Conservation (phyloP, 2,329 filamentous ascomycete genomes). For the Diaporthe vexans region DNA sequence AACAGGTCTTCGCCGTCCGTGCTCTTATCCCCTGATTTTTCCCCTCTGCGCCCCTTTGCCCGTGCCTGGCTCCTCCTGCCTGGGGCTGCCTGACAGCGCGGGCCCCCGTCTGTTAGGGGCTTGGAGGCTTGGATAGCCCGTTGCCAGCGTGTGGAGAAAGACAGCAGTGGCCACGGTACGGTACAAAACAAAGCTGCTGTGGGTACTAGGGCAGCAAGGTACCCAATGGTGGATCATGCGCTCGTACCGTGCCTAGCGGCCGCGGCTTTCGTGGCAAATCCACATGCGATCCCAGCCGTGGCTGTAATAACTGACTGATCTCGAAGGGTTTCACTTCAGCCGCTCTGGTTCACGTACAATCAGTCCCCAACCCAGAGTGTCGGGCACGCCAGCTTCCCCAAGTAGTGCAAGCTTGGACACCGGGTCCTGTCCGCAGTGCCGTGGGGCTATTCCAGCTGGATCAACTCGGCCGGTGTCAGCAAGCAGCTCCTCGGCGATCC, state of each 20-base stretch:
- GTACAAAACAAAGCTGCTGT: constrained; percentile 10
- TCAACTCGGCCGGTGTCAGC: constrained; percentile 28
- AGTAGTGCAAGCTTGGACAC: neutral
- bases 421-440: neutral
- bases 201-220: constrained; percentile 1
- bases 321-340: constrained; percentile 18
- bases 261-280: constrained; percentile 28
- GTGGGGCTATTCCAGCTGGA: neutral
- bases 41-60: neutral
- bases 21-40: constrained; percentile 15
- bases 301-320: constrained; percentile 32
- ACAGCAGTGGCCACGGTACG: constrained; percentile 17
- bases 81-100: constrained; percentile 1
- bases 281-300: constrained; percentile 6
- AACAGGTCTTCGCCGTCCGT: constrained; percentile 27
- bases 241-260: constrained; percentile 33
- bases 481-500: constrained; percentile 28
- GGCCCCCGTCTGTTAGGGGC: neutral
- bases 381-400: neutral
- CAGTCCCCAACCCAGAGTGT: neutral
- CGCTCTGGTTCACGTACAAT: neutral
- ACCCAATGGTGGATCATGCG: constrained; percentile 22
- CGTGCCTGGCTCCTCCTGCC: constrained; percentile 4
- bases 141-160: constrained; percentile 26
- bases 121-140: neutral